Percentiles rank a stretch among this genome's conserved stretches.
Evolutionary conservation across 1,139 yeast genomes (phyloP).

Genomic region (Hansenula anomala): DNA sequence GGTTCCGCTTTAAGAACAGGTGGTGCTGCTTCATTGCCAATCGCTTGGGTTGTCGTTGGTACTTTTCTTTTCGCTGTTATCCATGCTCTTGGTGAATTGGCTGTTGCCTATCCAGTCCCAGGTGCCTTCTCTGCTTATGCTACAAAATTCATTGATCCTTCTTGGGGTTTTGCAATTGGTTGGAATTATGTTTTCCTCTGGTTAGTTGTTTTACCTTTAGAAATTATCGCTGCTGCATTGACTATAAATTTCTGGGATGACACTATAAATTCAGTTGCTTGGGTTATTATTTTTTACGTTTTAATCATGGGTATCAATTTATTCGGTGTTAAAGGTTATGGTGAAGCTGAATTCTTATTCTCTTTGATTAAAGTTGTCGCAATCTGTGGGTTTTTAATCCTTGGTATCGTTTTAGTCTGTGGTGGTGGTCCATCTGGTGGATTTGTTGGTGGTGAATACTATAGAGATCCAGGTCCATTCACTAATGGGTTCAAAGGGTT

Average conservation of each 20-base stretch:
- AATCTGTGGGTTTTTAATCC: conserved; percentile 53
- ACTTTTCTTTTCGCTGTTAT: conserved; percentile 58
- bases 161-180: conserved; percentile 75
- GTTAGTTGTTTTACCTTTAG: conserved; percentile 66
- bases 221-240: conserved; percentile 66
- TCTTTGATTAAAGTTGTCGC: conserved; percentile 55
- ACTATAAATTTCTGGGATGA: conserved; percentile 65
- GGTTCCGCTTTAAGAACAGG: conserved; percentile 58
- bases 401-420: conserved; percentile 52
- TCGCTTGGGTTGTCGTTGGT: conserved; percentile 48
- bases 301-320: conserved; percentile 52
- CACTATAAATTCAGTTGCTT: conserved; percentile 52
- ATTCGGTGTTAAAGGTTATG: conserved; percentile 68
- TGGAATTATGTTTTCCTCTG: conserved; percentile 68
- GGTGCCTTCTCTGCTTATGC: conserved; percentile 71
- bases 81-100: conserved; percentile 65
- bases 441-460: conserved; percentile 51
- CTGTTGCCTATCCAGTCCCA: conserved; percentile 60
- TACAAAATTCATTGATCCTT: conserved; percentile 59
- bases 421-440: conserved; percentile 62
- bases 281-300: conserved; percentile 64
- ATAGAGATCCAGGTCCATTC: conserved; percentile 54
- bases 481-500: conserved; percentile 66
- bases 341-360: conserved; percentile 60
- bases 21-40: conserved; percentile 63